Base-by-base conservation (phyloP, 257 asterid species). In the Nicotiana attenuata region DNA sequence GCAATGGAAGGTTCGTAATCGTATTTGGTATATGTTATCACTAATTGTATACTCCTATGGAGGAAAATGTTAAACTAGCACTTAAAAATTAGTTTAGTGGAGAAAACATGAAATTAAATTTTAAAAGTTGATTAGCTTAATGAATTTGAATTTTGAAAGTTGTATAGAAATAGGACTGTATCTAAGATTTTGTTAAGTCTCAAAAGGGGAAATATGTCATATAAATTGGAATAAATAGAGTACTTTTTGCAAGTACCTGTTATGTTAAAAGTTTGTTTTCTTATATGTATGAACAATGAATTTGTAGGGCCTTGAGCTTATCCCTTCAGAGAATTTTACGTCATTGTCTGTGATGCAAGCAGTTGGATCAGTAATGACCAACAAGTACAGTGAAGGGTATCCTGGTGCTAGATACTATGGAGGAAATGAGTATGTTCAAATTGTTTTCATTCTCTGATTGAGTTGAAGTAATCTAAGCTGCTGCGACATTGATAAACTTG, bases 351-450 rank as follows among this genome's bases (percentile, higher is more conserved):
- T 95, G 87, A 93, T 95, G 97, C 94, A 95, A 93, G 99, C 99
- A 0, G 98, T 95, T 88, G 99, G 99, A 83, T 95, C 99, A 56
- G 93, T 95, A 64, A 95, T 95, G 99, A 95, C 97, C 20, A 95
- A 95, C 84, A 95, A 95, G 82, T 95, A 95, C 86, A 95, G 99
- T 83, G 99, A 95, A 88, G 98, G 99, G 24, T 95, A 93, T 86
- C 99, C 99, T 84, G 99, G 98, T 38, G 99, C 99, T 14, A 90
- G 98, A 95, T 95, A 95, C 85, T 95, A 95, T 55, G 98, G 99
- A 83, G 98, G 99, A 87, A 95, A 95, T 86, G 97, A 95, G 99
- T 95, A 92, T 7, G 97, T 81, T 56, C n/a, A 26, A 41, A 41
- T 28, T 67, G 17, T 38, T 80, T 80, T 73, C 60, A 41, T 47